phyloP scores from a whole-genome alignment of 257 asterid species.

The Ophiorrhiza pumila region DNA sequence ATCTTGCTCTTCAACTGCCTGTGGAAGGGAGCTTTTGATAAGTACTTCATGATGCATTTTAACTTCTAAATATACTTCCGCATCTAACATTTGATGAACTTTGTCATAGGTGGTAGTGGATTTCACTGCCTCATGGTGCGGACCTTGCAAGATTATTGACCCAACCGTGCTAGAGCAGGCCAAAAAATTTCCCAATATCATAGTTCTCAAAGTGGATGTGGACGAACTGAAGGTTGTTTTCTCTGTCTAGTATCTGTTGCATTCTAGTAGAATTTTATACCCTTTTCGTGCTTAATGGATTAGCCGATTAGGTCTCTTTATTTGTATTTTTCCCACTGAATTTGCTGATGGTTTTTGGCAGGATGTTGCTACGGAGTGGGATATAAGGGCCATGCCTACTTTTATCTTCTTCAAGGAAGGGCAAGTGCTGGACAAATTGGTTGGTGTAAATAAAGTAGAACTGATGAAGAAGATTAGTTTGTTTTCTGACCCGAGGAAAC shows the following conservation, averaged over 20 bases:
- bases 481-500: neutral
- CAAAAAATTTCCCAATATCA: constrained; percentile 46
- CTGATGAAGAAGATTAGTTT: constrained; percentile 25
- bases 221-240: constrained; percentile 67
- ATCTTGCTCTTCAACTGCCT: neutral
- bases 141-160: constrained; percentile 74
- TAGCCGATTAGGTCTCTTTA: neutral
- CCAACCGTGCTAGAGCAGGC: constrained; percentile 72
- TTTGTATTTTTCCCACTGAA: neutral
- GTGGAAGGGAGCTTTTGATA: neutral
- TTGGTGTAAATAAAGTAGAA: constrained; percentile 69
- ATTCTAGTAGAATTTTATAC: neutral
- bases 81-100: neutral
- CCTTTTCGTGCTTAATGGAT: no score
- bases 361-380: constrained; percentile 47
- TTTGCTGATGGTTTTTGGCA: constrained; percentile 16
- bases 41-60: no score
- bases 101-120: constrained; percentile 67
- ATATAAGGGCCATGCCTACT: constrained; percentile 78
- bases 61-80: neutral
- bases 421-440: constrained; percentile 45
- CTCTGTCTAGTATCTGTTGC: neutral
- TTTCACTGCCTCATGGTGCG: constrained; percentile 89
- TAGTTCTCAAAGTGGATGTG: constrained; percentile 86
- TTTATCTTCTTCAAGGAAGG: constrained; percentile 71